Percentiles rank a stretch among this genome's conserved stretches.
Evolutionary conservation across 129 eudicot genomes (phyloP).

Genomic region (Chrysanthemum makinoi): DNA sequence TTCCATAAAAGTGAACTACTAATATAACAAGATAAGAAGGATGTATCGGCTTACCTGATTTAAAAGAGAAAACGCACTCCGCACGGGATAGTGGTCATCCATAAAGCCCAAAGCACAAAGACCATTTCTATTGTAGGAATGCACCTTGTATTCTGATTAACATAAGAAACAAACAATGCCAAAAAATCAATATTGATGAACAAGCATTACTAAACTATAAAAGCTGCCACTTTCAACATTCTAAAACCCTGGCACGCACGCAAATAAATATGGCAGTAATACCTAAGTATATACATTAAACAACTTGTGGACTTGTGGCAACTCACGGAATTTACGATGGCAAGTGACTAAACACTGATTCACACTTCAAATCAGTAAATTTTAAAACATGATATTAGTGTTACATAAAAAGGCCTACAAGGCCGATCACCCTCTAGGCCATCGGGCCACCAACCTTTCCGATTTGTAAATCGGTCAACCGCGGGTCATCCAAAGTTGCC

Average conservation of each 20-base stretch:
- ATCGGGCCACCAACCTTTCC: too few relatives aligned
- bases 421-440: too few relatives aligned
- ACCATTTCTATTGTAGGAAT: slow-evolving; percentile 49
- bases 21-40: slow-evolving; percentile 5
- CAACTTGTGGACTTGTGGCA: neutral
- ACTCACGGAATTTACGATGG: neutral
- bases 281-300: too few relatives aligned
- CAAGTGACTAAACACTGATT: neutral
- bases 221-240: neutral
- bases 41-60: slow-evolving; percentile 50
- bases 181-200: slow-evolving; percentile 10
- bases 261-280: too few relatives aligned
- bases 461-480: too few relatives aligned
- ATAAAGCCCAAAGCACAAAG: slow-evolving; percentile 78
- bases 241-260: too few relatives aligned
- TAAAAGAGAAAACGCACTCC: slow-evolving; percentile 78
- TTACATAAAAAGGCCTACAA: too few relatives aligned
- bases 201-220: neutral
- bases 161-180: neutral
- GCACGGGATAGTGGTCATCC: slow-evolving; percentile 87
- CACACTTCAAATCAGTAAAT: slow-evolving; percentile 3
- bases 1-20: neutral
- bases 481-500: too few relatives aligned
- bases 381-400: neutral
- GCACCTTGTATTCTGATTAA: slow-evolving; percentile 45